Evolutionary conservation across 441 rosid genomes (phyloP).

Genomic region (Hura crepitans): DNA sequence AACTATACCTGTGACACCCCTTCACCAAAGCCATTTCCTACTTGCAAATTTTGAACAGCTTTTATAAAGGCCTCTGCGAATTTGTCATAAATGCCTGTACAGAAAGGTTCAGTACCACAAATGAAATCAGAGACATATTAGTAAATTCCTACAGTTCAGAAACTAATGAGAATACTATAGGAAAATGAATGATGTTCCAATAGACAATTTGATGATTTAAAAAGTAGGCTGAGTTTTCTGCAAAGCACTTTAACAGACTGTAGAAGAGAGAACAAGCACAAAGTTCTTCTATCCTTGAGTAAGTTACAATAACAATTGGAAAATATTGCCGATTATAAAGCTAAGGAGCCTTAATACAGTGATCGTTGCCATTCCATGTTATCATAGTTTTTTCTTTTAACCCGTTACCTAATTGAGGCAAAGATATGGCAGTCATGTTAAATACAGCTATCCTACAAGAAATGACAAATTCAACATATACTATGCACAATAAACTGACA

Average conservation of each 20-base stretch:
- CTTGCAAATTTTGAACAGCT: conserved; percentile 81
- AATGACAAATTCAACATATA: not conserved
- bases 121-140: conserved; percentile 1
- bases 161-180: not conserved
- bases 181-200: not conserved
- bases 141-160: not conserved
- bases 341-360: no score
- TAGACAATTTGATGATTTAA: not conserved
- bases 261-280: not conserved
- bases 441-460: not conserved
- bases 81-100: conserved; percentile 87
- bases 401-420: not conserved
- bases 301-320: not conserved
- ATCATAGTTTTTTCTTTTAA: not conserved
- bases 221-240: not conserved
- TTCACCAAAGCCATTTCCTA: conserved; percentile 88
- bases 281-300: not conserved
- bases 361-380: not conserved
- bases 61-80: conserved; percentile 76
- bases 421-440: not conserved
- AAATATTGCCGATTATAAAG: not conserved
- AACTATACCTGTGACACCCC: conserved; percentile 64
- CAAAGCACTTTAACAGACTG: not conserved
- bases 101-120: conserved; percentile 12
- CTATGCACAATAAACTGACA: not conserved